Base-by-base conservation (phyloP, 164 flowering plant species). In the Magnolia sinica region DNA sequence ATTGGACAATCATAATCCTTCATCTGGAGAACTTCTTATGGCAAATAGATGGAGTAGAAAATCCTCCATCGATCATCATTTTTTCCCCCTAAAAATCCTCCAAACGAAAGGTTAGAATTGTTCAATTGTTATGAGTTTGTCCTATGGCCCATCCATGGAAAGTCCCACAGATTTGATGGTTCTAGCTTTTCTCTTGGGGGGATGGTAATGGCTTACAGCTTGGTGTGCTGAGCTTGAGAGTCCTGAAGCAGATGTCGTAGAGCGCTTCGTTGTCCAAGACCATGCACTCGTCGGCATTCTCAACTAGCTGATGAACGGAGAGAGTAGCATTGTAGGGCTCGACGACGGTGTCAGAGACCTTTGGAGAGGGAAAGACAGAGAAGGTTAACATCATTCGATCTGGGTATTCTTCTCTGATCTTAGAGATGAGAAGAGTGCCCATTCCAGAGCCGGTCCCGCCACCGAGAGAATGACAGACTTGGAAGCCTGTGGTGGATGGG, bases 321-420 rank as follows among this genome's bases (percentile, higher is more conserved):
- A 80, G 82, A 5, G 82, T 80, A 1, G 79, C 82, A 23, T 76
- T 80, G 71, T 80, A 80, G 1, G 82, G 82, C 61, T 80, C 82
- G 6, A 80, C 82, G 2, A 80, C 82, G 5, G 82, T 80, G 71
- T 80, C 79, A 2, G 82, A 79, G 52, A 79, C 82, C 63, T 79
- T 76, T 2, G 82, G 82, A 63, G 82, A 80, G 2, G 82, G 82
- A 23, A 80, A 80, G 14, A 80, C 82, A 0, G 82, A 80, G 77
- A 80, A 80, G 1, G 82, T 80, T 16, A 80, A 77, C 82, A 80
- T 80, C 82, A 80, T 80, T 29, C 82, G 68, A 74, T 80, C 82
- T 5, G 82, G 82, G 78, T 79, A 79, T 29, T 76, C 82, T 68
- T 79, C 82, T 31, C 82, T 72, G 52, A 79, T 79, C 73, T 79